Evolutionary conservation across 2,329 filamentous ascomycete species (phyloP).

Genomic region (Phoma herbarum): DNA sequence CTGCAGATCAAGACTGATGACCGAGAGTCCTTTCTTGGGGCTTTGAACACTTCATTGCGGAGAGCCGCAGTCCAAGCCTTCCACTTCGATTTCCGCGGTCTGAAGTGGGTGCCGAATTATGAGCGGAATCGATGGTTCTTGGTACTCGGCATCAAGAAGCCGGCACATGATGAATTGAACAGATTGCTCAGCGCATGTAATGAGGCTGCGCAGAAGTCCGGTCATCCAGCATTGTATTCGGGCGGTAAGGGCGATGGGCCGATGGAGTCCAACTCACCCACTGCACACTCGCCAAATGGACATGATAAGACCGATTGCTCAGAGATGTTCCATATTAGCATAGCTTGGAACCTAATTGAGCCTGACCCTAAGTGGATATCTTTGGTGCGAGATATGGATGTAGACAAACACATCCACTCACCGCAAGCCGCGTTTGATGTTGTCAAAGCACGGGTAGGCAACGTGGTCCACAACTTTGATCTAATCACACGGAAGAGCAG

Average conservation of each 20-base stretch:
- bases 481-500: conserved; percentile 23
- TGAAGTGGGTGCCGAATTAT: conserved; percentile 73
- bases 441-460: conserved; percentile 61
- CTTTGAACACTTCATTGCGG: conserved; percentile 57
- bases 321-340: conserved; percentile 82
- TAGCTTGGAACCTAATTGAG: conserved; percentile 74
- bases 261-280: conserved; percentile 30
- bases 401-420: conserved; percentile 29
- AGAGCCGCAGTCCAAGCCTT: conserved; percentile 62
- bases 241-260: conserved; percentile 43
- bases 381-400: conserved; percentile 35
- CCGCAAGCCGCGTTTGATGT: conserved; percentile 48
- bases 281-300: conserved; percentile 16
- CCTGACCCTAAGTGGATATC: conserved; percentile 38
- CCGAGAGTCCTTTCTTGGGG: conserved; percentile 72
- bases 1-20: conserved; percentile 76
- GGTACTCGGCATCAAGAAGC: conserved; percentile 69
- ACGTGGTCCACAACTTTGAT: conserved; percentile 46
- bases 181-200: conserved; percentile 74
- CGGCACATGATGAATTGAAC: conserved; percentile 50
- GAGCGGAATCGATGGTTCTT: conserved; percentile 81
- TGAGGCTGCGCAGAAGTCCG: conserved; percentile 63
- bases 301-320: conserved; percentile 53
- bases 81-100: conserved; percentile 53
- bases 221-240: conserved; percentile 76